These are phyloP conservation scores for Xanthoconium separans DNA, from an alignment of 1,284 basidiomycete species.

Conservation along the genomic window DNA sequence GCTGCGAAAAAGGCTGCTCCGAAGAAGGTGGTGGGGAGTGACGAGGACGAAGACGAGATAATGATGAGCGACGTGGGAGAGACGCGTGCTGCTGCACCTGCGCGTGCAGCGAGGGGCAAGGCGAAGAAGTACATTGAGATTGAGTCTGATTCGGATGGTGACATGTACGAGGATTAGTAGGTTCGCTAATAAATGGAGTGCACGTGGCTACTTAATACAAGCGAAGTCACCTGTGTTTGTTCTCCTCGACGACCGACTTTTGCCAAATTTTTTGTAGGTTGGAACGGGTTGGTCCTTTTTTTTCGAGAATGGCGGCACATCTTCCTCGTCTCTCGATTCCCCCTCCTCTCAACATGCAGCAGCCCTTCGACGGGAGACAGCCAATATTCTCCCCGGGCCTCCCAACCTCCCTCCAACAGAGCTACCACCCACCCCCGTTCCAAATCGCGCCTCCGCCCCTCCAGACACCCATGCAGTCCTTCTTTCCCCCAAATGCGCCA, in stretches of 20 bases:
- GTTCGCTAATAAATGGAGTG: not conserved
- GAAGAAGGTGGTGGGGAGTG: slow-evolving; percentile 30
- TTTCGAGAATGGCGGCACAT: slow-evolving; percentile 18
- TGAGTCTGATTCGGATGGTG: slow-evolving; percentile 44
- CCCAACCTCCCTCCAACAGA: slow-evolving; percentile 45
- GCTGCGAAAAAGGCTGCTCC: slow-evolving; percentile 42
- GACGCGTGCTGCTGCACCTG: slow-evolving; percentile 22
- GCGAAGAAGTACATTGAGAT: slow-evolving; percentile 56
- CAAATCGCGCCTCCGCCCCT: slow-evolving; percentile 44
- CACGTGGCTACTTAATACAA: not conserved
- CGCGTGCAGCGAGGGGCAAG: slow-evolving; percentile 39
- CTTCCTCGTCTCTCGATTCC: slow-evolving; percentile 43
- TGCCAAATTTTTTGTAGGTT: not conserved
- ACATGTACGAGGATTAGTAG: slow-evolving; percentile 24
- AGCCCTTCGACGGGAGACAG: slow-evolving; percentile 41
- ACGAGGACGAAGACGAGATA: slow-evolving; percentile 27
- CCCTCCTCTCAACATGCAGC: slow-evolving; percentile 46
- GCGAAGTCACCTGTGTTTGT: slow-evolving; percentile 3
- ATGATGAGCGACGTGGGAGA: slow-evolving; percentile 21
- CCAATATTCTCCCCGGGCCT: slow-evolving; percentile 59
- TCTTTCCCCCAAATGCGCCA: slow-evolving; percentile 51
- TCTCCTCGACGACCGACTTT: not conserved
- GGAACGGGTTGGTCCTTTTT: not conserved
- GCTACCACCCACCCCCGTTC: slow-evolving; percentile 58
- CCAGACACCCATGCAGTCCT: slow-evolving; percentile 70